These are phyloP conservation scores for Blastobotrys raffinosifermentans DNA, from an alignment of 1,139 yeast species.

Conservation along the genomic window DNA sequence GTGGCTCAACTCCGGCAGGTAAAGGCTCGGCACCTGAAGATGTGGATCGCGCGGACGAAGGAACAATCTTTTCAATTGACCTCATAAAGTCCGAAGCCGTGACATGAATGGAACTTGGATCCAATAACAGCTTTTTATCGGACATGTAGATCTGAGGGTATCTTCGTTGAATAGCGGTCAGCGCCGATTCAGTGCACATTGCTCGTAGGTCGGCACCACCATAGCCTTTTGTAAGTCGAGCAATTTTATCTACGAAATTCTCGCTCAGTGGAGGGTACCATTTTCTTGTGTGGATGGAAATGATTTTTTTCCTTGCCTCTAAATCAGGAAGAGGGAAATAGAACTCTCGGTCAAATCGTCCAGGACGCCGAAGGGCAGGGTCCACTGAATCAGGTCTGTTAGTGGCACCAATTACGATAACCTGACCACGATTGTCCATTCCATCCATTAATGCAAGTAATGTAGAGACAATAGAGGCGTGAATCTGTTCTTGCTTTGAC, in stretches of 20 bases:
- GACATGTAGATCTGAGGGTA: slow-evolving; percentile 90
- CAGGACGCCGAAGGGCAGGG: slow-evolving; percentile 96
- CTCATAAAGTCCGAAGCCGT: slow-evolving; percentile 82
- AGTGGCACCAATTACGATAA: slow-evolving; percentile 96
- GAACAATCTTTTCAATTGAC: slow-evolving; percentile 82
- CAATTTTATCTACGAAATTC: slow-evolving; percentile 58
- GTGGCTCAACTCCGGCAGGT: slow-evolving; percentile 64
- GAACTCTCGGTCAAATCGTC: slow-evolving; percentile 94
- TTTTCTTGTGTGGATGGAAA: slow-evolving; percentile 77
- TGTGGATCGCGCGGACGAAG: slow-evolving; percentile 85
- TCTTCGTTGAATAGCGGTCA: slow-evolving; percentile 82
- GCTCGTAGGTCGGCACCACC: slow-evolving; percentile 98
- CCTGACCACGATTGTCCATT: slow-evolving; percentile 96
- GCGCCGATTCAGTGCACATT: slow-evolving; percentile 91
- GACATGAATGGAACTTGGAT: slow-evolving; percentile 67
- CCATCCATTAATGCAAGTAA: slow-evolving; percentile 96
- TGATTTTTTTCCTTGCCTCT: slow-evolving; percentile 69
- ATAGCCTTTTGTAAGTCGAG: slow-evolving; percentile 84
- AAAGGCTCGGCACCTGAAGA: slow-evolving; percentile 71
- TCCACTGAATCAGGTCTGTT: slow-evolving; percentile 97
- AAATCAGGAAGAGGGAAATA: slow-evolving; percentile 90
- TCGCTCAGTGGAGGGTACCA: slow-evolving; percentile 74
- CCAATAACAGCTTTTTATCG: slow-evolving; percentile 64
- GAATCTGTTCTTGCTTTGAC: slow-evolving; percentile 95
- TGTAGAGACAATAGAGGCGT: slow-evolving; percentile 95